Evolutionary conservation across 2,329 filamentous ascomycete species (phyloP).

Genomic region (Fusarium sp.): DNA sequence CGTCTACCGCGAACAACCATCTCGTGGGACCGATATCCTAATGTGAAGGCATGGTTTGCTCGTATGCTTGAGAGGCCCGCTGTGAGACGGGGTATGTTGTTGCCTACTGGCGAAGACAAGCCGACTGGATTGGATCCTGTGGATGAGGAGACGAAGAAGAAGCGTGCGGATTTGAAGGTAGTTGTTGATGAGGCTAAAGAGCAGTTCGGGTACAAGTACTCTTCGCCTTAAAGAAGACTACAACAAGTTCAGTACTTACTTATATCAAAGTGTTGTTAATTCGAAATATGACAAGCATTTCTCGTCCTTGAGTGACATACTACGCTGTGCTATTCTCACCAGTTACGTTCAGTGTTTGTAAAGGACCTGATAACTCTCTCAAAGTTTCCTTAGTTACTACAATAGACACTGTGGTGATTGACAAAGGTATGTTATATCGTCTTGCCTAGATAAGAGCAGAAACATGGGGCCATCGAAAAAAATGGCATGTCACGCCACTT

Average conservation of each 20-base stretch:
- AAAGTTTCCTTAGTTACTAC: not conserved
- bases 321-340: not conserved
- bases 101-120: slow-evolving; percentile 64
- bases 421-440: not conserved
- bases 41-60: slow-evolving; percentile 79
- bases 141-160: slow-evolving; percentile 36
- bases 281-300: not conserved
- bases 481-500: not conserved
- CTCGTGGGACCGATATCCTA: slow-evolving; percentile 70
- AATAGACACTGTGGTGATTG: no score
- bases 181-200: slow-evolving; percentile 58
- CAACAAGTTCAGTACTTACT: not conserved
- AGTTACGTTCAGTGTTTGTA: not conserved
- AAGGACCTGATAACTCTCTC: not conserved
- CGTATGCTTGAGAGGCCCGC: slow-evolving; percentile 74
- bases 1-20: slow-evolving; percentile 59
- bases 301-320: not conserved
- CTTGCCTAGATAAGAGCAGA: not conserved
- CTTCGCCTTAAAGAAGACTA: slow-evolving; percentile 52
- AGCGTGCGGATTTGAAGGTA: slow-evolving; percentile 47
- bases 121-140: slow-evolving; percentile 37
- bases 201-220: slow-evolving; percentile 62
- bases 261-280: not conserved
- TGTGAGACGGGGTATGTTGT: slow-evolving; percentile 77
- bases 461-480: not conserved